A percentile compares a stretch with the other conserved stretches of the same genome.
Conservation (phyloP, 2,329 filamentous ascomycete species). For the Thielaviopsis ethacetica region DNA sequence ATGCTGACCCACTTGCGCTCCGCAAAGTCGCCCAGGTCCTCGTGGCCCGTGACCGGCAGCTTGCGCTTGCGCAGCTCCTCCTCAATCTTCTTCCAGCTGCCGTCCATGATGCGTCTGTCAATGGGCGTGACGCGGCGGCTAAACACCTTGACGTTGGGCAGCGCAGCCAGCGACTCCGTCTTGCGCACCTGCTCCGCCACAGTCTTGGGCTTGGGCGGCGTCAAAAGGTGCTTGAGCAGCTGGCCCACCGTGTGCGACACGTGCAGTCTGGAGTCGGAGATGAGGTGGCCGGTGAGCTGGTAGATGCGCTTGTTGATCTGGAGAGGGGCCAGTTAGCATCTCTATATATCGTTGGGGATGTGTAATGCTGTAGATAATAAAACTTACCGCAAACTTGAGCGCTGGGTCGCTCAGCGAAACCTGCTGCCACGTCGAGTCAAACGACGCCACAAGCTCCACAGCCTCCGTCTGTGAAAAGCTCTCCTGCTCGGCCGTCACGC, state of each 20-base stretch:
- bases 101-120: slow-evolving; percentile 54
- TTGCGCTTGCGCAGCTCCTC: slow-evolving; percentile 47
- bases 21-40: slow-evolving; percentile 23
- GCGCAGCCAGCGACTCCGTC: slow-evolving; percentile 27
- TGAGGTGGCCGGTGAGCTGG: slow-evolving; percentile 61
- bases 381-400: slow-evolving; percentile 62
- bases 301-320: slow-evolving; percentile 69
- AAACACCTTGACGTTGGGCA: slow-evolving; percentile 58
- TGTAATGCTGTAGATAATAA: too few relatives aligned
- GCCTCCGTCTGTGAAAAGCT: slow-evolving; percentile 21
- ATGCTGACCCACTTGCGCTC: slow-evolving; percentile 28
- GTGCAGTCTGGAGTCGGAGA: slow-evolving; percentile 54
- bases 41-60: slow-evolving; percentile 38
- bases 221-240: slow-evolving; percentile 36
- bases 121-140: slow-evolving; percentile 49
- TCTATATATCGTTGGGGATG: too few relatives aligned
- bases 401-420: slow-evolving; percentile 38
- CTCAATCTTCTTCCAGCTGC: slow-evolving; percentile 67
- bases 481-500: slow-evolving; percentile 16
- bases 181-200: slow-evolving; percentile 43
- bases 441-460: slow-evolving; percentile 25
- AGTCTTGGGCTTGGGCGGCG: slow-evolving; percentile 40
- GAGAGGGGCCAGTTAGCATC: slow-evolving; percentile 10
- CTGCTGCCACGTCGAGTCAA: slow-evolving; percentile 40
- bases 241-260: slow-evolving; percentile 35